These are phyloP conservation scores for Artemisia tridentata DNA, from an alignment of 129 eudicot species.

Conservation along the genomic window DNA sequence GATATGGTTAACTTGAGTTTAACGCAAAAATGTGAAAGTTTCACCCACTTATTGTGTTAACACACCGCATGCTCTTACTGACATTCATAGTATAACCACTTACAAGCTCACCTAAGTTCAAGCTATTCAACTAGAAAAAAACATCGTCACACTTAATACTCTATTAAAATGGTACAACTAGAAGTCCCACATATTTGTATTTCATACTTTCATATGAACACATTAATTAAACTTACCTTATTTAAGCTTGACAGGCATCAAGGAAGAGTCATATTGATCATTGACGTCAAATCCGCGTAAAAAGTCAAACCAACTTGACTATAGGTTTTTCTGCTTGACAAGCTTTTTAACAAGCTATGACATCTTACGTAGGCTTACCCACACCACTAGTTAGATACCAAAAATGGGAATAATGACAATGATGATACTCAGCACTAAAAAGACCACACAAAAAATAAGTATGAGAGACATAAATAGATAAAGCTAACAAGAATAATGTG, in stretches of 20 bases:
- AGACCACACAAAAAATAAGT: background rate
- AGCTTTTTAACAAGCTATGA: constrained; percentile 13
- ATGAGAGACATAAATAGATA: background rate
- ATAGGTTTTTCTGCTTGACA: background rate
- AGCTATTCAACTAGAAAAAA: background rate
- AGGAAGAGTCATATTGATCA: background rate
- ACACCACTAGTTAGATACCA: constrained; percentile 21
- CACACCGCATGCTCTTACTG: no score
- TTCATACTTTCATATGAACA: no score
- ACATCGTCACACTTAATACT: no score
- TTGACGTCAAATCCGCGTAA: background rate
- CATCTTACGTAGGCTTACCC: constrained; percentile 24
- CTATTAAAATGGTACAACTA: no score
- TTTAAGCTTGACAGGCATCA: background rate
- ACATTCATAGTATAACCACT: no score
- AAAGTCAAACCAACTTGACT: constrained; percentile 17
- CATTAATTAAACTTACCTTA: background rate
- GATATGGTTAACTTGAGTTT: no score
- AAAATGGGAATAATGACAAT: background rate
- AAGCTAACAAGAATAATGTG: constrained; percentile 4
- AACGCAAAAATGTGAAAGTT: no score
- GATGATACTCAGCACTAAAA: background rate
- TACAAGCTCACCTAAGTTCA: no score
- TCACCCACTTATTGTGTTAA: no score
- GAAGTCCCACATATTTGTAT: background rate